These are phyloP conservation scores for Fusarium nodosum DNA, from an alignment of 2,329 filamentous ascomycete genomes.

Conservation along the genomic window DNA sequence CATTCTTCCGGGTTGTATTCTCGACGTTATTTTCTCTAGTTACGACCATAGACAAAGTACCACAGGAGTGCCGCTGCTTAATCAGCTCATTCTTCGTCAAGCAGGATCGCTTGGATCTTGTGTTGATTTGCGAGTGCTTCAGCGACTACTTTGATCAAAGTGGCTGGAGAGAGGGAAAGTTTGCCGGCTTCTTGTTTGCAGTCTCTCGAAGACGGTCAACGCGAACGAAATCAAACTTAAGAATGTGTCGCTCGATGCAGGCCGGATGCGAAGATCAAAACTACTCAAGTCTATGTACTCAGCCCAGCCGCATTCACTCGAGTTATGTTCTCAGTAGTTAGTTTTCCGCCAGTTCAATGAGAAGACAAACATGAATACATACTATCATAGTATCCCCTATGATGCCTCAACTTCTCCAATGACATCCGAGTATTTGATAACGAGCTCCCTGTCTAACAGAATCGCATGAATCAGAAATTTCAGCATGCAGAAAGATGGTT, in stretches of 20 bases:
- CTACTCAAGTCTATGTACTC: background rate
- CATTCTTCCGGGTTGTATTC: background rate
- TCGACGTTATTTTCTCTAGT: background rate
- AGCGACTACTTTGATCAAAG: background rate
- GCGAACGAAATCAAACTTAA: background rate
- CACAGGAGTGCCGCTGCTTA: background rate
- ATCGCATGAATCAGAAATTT: background rate
- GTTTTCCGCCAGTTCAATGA: background rate
- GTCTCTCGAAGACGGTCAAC: background rate
- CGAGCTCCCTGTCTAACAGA: background rate
- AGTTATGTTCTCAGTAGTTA: background rate
- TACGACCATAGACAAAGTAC: background rate
- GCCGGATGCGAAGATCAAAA: rapidly evolving
- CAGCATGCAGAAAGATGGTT: background rate
- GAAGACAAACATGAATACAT: background rate
- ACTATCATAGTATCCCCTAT: background rate
- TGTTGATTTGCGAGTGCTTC: background rate
- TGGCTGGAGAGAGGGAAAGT: background rate
- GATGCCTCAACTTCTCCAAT: background rate
- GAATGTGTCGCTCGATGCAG: background rate
- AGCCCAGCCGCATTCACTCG: background rate
- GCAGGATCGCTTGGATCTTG: background rate
- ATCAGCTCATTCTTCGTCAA: background rate
- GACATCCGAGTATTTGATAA: background rate
- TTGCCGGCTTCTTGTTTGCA: background rate